Conservation (phyloP, 2,329 filamentous ascomycete species). For the Colletotrichum lupini region DNA sequence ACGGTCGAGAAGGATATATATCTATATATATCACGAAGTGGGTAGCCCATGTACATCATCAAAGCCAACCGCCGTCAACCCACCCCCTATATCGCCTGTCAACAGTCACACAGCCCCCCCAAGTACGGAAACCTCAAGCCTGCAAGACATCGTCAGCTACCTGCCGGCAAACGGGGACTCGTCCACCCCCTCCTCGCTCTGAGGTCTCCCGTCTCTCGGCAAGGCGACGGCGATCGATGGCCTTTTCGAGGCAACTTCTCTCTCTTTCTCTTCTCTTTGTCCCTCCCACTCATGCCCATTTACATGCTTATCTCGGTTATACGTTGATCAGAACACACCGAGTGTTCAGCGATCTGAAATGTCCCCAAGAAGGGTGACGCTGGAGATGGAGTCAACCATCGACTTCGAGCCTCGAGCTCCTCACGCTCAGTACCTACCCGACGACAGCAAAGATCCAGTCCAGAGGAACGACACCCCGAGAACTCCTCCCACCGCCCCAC, state of each 20-base stretch:
- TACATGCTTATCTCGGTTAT: no score
- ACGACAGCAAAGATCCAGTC: not conserved
- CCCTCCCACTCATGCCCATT: no score
- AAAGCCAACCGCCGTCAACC: not conserved
- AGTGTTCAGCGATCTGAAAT: no score
- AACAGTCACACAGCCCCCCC: no score
- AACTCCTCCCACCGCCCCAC: not conserved
- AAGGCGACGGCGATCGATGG: no score
- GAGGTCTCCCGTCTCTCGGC: no score
- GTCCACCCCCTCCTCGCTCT: not conserved
- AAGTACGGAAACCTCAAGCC: not conserved
- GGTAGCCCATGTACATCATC: not conserved
- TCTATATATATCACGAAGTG: not conserved
- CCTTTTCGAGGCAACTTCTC: no score
- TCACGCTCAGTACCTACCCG: no score
- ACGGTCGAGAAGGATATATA: not conserved
- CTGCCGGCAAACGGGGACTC: not conserved
- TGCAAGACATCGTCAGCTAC: not conserved
- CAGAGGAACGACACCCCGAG: not conserved
- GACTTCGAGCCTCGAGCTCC: no score
- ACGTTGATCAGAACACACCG: no score
- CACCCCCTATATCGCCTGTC: no score
- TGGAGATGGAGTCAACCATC: not conserved
- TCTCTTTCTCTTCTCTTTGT: no score
- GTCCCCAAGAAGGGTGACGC: not conserved